Evolutionary conservation across 2,329 filamentous ascomycete genomes (phyloP), one percentile per base, ranked within the genome.

Genomic region (Cladosporium phlei): DNA sequence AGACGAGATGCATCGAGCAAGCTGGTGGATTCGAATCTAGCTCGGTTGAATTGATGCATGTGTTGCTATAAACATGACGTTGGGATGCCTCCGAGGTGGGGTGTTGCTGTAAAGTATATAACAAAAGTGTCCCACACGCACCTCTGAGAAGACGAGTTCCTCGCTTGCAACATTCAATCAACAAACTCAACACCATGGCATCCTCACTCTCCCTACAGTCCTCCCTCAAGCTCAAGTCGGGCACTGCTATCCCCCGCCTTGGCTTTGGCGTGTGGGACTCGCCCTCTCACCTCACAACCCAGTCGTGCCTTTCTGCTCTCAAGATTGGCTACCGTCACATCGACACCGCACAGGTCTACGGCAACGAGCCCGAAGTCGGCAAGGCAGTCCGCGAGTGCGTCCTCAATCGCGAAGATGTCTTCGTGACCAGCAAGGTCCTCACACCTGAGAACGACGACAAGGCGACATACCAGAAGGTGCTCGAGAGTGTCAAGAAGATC

Each of bases 381-480:
- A 68, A 77, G 42, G 83, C 84, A 1, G 64, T 87, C n/a, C 68
- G 68, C 19, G 61, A 75, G 47, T 81, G 77, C 2, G 72, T 72
- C 0, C 52, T 87, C 5, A 66, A 72, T 4, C 75, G 81, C 24
- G 66, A 72, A 12, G 73, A 85, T 7, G 58, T 88, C 38, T 88
- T 83, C 62, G 65, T 88, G 29, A 88, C 85, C 0, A 84, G 81
- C 48, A 89, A 89, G 67, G 80, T 88, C 47, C 67, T 83, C 22
- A 69, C 65, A 21, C 69, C 77, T 4, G 72, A 68, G 2, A 72
- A 71, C 3, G 75, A 75, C 42, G 66, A 72, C 2, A 79, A 84
- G 5, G 71, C 72, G 19, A 80, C 77, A 5, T 85, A 86, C 59
- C 59, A 76, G 49, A 77, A 73, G 51, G 67, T 78, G 10, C 56